Evolutionary conservation across 768 basidiomycete genomes (phyloP), one percentile per base, ranked within the genome.

Genomic region (Amanita phalloides): DNA sequence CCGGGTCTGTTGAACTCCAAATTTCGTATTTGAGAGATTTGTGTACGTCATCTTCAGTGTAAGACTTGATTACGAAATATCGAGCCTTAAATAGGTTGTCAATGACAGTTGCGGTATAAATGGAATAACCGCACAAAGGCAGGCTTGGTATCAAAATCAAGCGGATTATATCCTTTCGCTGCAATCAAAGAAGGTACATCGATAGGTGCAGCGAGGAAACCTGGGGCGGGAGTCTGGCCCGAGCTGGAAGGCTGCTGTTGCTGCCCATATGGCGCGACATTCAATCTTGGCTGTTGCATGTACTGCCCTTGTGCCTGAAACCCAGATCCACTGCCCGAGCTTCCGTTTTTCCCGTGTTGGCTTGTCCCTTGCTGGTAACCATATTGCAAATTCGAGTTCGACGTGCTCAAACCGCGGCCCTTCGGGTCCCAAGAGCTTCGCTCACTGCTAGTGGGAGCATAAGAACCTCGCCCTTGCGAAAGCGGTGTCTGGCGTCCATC

Each of bases 31-130:
- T 95, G 60, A 96, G 76, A 13, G 90, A 94, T 66, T 99, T 99
- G 71, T 98, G 95, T 1, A 99, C 95, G 62, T 99, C 95, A 61
- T 97, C 96, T 66, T 98, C 95, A 1, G 96, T 98, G 68, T 94
- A 99, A 0, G 91, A 95, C 66, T 99, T 99, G 75, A 99, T 98
- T 30, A 98, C 95, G 62, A 97, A 97, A 70, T 77, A 98, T 13
- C 94, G 78, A 3, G 95, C 92, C 84, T 91, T 56, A 57, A 54
- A 44, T 23, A 42, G 23, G 10, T 42, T 42, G 20, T 33, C 36
- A 45, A 23, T 41, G 20, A 11, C 51, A 45, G 38, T 13, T 28
- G 44, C n/a, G 45, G 54, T 28, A 57, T 46, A 33, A 41, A 38
- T 9, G 52, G 39, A 39, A 28, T 38, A 28, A 30, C 74, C 86